Base-by-base conservation (phyloP, 345 rosid species). In the Atalantia buxifolia region DNA sequence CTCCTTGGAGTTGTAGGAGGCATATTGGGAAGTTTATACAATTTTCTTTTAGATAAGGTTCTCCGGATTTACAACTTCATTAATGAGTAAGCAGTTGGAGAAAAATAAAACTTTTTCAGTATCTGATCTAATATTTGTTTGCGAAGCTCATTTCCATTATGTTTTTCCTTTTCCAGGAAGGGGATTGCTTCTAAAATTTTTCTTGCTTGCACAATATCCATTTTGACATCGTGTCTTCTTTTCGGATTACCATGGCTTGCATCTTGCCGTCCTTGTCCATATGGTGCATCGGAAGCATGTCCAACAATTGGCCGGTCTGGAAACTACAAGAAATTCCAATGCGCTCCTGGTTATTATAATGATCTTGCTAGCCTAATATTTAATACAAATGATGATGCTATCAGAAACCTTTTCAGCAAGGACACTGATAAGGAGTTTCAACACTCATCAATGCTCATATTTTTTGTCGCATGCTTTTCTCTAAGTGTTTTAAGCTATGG, bases 311-410 rank as follows among this genome's bases (percentile, higher is more conserved):
- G 98, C 67, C 91, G 94, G 75, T 92, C 96, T 72, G 98, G 99
- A n/a, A 93, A 92, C 89, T 95, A 86, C 84, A 93, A 93, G 90
- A 95, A 91, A 72, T 95, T 90, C 79, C 98, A 95, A 60, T 95
- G 99, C 50, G 85, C 95, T 36, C 60, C 90, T 57, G 94, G 90
- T 80, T 85, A 93, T 57, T 92, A 93, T 85, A 93, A 95, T 76
- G 98, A 93, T 83, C 90, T 95, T 53, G 99, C 99, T 31, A 93
- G 98, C 92, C 97, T 95, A 76, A 89, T 93, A 69, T 95, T 93
- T 81, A 95, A 95, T 89, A 95, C 97, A 14, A 91, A 93, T 76
- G 99, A 92, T 59, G 98, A 95, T 82, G 91, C 98, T 53, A 90
- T 95, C 75, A 87, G 83, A 86, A 95, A 95, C 77, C 98, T 95